phyloP scores from a whole-genome alignment of 306 rosid species.

The Cyclanthera cordifolia region DNA sequence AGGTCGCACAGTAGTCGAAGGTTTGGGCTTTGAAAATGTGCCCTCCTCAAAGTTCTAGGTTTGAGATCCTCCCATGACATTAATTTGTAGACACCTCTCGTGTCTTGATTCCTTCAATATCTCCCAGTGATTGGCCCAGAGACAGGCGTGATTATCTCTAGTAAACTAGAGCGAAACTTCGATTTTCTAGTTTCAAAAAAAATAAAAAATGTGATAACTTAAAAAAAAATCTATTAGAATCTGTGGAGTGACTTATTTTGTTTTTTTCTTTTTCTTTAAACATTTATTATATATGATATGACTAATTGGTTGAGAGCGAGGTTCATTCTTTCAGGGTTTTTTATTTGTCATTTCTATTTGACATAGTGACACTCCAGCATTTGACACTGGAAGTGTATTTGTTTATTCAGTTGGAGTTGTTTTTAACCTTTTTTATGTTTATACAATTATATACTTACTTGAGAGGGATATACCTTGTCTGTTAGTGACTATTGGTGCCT shows the following conservation, averaged over 20 bases:
- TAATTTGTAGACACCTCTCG: no score
- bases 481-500: slow-evolving; percentile 7
- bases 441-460: neutral
- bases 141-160: no score
- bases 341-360: neutral
- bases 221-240: neutral
- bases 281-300: neutral
- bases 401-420: neutral
- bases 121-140: no score
- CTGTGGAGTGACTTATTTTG: neutral
- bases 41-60: no score
- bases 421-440: neutral
- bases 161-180: no score
- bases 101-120: no score
- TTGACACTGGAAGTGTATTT: neutral
- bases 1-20: no score
- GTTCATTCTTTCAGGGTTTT: neutral
- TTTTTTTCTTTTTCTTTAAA: neutral
- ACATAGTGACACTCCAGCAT: neutral
- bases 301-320: neutral
- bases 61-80: no score
- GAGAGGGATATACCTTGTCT: neutral
- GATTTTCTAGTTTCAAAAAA: no score
- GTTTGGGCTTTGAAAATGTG: no score
- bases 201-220: no score